phyloP scores from a whole-genome alignment of 495 filamentous ascomycete species.

The Amphirosellinia nigrospora region DNA sequence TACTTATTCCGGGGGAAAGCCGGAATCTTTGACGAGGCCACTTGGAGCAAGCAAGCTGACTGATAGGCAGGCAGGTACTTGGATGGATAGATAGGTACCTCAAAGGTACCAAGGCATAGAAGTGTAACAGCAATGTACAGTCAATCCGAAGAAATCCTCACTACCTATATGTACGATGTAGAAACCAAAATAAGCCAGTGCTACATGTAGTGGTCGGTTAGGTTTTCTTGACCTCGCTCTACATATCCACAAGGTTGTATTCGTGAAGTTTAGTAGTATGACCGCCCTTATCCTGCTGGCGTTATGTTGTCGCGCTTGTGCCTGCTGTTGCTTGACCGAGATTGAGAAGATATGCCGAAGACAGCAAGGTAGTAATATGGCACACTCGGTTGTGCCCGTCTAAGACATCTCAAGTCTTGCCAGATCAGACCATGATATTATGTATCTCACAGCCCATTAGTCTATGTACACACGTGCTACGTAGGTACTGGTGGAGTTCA shows the following conservation, averaged over 20 bases:
- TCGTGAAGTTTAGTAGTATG: not conserved
- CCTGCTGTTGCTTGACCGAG: constrained; percentile 10
- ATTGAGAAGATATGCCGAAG: constrained; percentile 6
- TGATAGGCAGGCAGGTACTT: not conserved
- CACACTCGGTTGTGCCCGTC: not conserved
- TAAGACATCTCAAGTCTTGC: not conserved
- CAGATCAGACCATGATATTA: constrained; percentile 8
- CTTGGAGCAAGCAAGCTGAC: not conserved
- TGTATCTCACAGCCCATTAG: not conserved
- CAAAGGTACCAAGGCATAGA: not conserved
- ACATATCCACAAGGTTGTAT: no score
- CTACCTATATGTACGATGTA: no score
- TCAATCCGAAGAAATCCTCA: not conserved
- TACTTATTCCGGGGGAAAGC: not conserved
- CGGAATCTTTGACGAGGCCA: constrained; percentile 3
- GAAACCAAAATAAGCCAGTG: no score
- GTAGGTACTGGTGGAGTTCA: not conserved
- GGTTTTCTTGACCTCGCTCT: no score
- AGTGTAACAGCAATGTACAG: not conserved
- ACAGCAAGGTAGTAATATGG: constrained; percentile 9
- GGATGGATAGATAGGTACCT: not conserved
- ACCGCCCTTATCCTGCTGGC: not conserved
- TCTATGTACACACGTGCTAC: not conserved
- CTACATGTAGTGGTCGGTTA: no score
- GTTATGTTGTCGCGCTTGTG: not conserved